Base-by-base conservation (phyloP, 192 early-diverging fungal genomes). In the Lunasporangiospora selenospora region DNA sequence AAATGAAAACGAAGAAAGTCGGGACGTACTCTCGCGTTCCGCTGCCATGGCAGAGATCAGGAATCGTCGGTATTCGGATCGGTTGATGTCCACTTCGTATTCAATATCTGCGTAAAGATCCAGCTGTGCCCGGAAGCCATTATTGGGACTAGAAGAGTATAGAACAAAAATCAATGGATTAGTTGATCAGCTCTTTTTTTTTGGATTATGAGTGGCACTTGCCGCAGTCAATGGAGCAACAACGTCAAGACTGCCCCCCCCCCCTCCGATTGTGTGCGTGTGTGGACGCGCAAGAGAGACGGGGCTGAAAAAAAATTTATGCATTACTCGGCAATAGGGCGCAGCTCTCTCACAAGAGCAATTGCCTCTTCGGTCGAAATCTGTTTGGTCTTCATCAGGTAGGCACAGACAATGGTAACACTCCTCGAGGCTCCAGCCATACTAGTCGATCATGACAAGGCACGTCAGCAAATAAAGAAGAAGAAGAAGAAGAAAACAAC, bases 391-490 rank as follows among this genome's bases (percentile, higher is more conserved):
- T 81, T 79, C 90, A 93, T 92, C 46, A 92, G 41, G 60, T 87
- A 93, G 10, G 90, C 89, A 2, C 81, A 81, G 1, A 84, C 67
- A 21, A 89, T 65, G 0, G 90, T 80, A 19, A 82, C 87, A 56
- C 88, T 89, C 41, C 91, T 79, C 16, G 90, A 92, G 36, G 88
- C 84, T 16, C 90, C 90, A 12, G 69, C 69, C 49, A 51, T 49
- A 32, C 65, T 67, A 41, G 8, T n/a, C n/a, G n/a, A n/a, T n/a
- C n/a, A n/a, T n/a, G n/a, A n/a, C n/a, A n/a, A n/a, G n/a, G n/a
- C n/a, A n/a, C n/a, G n/a, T n/a, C n/a, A n/a, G n/a, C n/a, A n/a
- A n/a, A n/a, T n/a, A n/a, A n/a, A n/a, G n/a, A n/a, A n/a, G n/a
- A n/a, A n/a, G n/a, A n/a, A n/a, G n/a, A n/a, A n/a, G n/a, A n/a